phyloP scores from a whole-genome alignment of 495 filamentous ascomycete species.

The Podospora sp. region DNA sequence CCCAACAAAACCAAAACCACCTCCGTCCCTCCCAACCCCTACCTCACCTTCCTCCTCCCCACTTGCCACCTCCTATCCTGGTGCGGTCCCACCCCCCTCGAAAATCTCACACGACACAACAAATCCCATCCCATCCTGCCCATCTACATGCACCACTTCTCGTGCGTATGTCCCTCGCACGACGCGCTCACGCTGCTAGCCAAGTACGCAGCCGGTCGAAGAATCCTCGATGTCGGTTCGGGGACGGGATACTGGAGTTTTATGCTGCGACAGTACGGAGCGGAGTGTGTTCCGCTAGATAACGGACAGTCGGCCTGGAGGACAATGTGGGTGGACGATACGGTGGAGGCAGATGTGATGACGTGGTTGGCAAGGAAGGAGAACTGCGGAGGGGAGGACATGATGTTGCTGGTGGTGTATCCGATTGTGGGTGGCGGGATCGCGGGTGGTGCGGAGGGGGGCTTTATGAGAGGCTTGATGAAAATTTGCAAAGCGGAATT shows the following conservation, averaged over 20 bases:
- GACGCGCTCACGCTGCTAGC: conserved; percentile 53
- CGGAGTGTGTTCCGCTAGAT: conserved; percentile 44
- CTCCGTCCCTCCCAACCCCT: conserved; percentile 52
- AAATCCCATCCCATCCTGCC: conserved; percentile 62
- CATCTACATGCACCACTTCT: conserved; percentile 69
- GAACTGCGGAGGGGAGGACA: conserved; percentile 41
- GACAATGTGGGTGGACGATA: conserved; percentile 62
- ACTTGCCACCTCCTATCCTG: conserved; percentile 49
- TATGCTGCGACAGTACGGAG: conserved; percentile 53
- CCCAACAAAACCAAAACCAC: conserved; percentile 22
- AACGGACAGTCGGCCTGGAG: conserved; percentile 58
- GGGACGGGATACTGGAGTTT: conserved; percentile 68
- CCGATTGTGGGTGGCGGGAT: conserved; percentile 55
- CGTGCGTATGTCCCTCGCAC: conserved; percentile 61
- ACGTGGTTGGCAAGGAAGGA: conserved; percentile 39
- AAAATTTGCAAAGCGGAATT: conserved; percentile 58
- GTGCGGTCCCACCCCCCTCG: conserved; percentile 49
- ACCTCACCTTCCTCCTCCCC: conserved; percentile 59
- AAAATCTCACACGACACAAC: conserved; percentile 27
- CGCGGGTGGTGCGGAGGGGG: conserved; percentile 35
- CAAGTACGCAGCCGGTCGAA: conserved; percentile 30
- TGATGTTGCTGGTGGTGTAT: conserved; percentile 62
- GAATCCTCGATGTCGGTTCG: conserved; percentile 49
- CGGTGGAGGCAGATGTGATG: conserved; percentile 49
- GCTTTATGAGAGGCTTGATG: conserved; percentile 57